Evolutionary conservation across 2,329 filamentous ascomycete genomes (phyloP).

Genomic region (Fonsecaea erecta): DNA sequence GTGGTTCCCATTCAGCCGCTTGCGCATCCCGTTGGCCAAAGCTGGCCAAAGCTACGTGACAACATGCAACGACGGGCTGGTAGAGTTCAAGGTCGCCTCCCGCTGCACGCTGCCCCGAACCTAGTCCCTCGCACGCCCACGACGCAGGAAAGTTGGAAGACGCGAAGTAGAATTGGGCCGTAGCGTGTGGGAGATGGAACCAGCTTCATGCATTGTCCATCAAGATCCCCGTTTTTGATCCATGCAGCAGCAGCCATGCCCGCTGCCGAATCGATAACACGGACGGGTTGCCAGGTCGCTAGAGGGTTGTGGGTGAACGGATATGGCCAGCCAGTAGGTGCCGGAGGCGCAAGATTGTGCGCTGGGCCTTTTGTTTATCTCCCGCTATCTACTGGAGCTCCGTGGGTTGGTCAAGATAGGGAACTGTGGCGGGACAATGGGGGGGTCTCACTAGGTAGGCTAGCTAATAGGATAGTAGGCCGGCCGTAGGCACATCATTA

Average conservation of each 20-base stretch:
- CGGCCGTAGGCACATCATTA: too few species aligned
- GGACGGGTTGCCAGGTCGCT: background rate
- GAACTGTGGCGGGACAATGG: conserved; percentile 11
- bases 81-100: conserved; percentile 5
- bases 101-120: conserved; percentile 15
- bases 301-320: background rate
- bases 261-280: conserved; percentile 5
- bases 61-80: background rate
- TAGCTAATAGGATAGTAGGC: too few species aligned
- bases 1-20: conserved; percentile 6
- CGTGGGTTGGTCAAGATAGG: conserved; percentile 1
- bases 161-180: conserved; percentile 17
- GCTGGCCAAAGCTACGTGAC: background rate
- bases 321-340: too few species aligned
- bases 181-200: conserved; percentile 18
- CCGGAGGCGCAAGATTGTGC: conserved; percentile 8
- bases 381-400: background rate
- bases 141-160: conserved; percentile 1
- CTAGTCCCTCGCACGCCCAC: conserved; percentile 7
- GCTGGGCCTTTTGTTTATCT: background rate
- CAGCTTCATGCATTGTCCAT: conserved; percentile 7
- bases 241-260: too few species aligned
- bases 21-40: background rate
- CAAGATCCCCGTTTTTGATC: background rate
- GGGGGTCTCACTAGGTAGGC: too few species aligned